Conservation (phyloP, 1,284 basidiomycete genomes). For the Psilocybe mexicana region DNA sequence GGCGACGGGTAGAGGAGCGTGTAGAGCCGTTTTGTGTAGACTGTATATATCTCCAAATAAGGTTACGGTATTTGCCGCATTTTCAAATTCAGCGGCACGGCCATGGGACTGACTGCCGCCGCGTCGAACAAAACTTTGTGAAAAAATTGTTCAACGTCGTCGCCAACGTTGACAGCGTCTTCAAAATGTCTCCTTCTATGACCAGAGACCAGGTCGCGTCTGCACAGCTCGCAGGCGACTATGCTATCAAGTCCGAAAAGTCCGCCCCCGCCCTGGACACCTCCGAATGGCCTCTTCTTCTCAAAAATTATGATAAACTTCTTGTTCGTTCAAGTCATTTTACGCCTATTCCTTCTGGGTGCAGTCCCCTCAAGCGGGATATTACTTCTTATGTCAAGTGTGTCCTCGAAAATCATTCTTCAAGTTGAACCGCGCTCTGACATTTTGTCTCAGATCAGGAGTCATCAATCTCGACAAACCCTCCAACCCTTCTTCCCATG, state of each 20-base stretch:
- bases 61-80: slow-evolving; percentile 27
- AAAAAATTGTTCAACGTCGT: slow-evolving; percentile 9
- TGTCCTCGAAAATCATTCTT: slow-evolving; percentile 17
- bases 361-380: slow-evolving; percentile 93
- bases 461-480: slow-evolving; percentile 99
- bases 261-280: slow-evolving; percentile 84
- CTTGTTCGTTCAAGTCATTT: slow-evolving; percentile 96
- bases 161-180: slow-evolving; percentile 8
- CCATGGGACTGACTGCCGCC: slow-evolving; percentile 11
- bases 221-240: slow-evolving; percentile 77
- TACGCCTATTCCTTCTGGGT: slow-evolving; percentile 92
- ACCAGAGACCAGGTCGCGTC: slow-evolving; percentile 69
- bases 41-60: slow-evolving; percentile 44
- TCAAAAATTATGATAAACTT: slow-evolving; percentile 99
- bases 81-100: slow-evolving; percentile 16
- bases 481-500: slow-evolving; percentile 99
- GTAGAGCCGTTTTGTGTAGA: slow-evolving; percentile 26
- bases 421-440: not conserved
- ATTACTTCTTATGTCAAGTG: slow-evolving; percentile 90
- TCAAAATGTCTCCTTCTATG: slow-evolving; percentile 51
- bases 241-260: slow-evolving; percentile 80
- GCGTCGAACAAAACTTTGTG: slow-evolving; percentile 1
- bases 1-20: slow-evolving; percentile 26
- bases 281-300: slow-evolving; percentile 94
- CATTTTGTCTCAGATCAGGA: slow-evolving; percentile 67